A percentile compares a stretch with the other conserved stretches of the same genome.
Conservation (phyloP, 148 eudicot genomes). For the Dianthus caryophyllus region DNA sequence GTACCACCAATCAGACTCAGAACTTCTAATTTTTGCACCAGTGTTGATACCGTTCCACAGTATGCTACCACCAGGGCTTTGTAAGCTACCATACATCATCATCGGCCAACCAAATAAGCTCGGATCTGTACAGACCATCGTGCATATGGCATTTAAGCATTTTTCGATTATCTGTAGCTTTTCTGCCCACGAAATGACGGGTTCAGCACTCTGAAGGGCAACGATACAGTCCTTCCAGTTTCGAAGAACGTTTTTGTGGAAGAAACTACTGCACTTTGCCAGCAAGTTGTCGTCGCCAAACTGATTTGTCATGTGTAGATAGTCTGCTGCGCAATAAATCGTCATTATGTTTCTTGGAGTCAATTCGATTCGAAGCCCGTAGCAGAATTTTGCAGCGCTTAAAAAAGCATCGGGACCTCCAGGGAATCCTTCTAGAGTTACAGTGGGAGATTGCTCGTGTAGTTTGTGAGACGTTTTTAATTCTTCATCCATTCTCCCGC, state of each 20-base stretch:
- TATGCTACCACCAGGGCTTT: conserved; percentile 96
- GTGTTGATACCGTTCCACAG: conserved; percentile 96
- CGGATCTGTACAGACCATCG: conserved; percentile 90
- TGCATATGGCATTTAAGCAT: conserved; percentile 62
- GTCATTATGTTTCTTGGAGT: conserved; percentile 60
- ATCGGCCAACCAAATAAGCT: conserved; percentile 98
- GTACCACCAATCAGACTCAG: conserved; percentile 93
- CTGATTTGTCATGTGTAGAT: conserved; percentile 79
- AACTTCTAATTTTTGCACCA: conserved; percentile 78
- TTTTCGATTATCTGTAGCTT: conserved; percentile 52
- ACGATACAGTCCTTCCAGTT: conserved; percentile 86
- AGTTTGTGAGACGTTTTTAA: conserved; percentile 36
- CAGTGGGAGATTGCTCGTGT: conserved; percentile 22
- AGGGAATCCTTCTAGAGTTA: conserved; percentile 60
- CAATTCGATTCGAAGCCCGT: conserved; percentile 56
- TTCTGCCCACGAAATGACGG: conserved; percentile 48
- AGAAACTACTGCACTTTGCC: conserved; percentile 51
- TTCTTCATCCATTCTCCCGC: conserved; percentile 61
- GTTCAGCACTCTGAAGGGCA: conserved; percentile 72
- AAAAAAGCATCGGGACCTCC: conserved; percentile 74
- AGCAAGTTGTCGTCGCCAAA: conserved; percentile 77
- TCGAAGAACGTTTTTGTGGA: conserved; percentile 59
- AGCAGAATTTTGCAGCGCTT: conserved; percentile 69
- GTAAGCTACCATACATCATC: conserved; percentile 94
- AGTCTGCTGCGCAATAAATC: conserved; percentile 74